Conservation (phyloP, 345 rosid species). For the Eutrema yunnanense region DNA sequence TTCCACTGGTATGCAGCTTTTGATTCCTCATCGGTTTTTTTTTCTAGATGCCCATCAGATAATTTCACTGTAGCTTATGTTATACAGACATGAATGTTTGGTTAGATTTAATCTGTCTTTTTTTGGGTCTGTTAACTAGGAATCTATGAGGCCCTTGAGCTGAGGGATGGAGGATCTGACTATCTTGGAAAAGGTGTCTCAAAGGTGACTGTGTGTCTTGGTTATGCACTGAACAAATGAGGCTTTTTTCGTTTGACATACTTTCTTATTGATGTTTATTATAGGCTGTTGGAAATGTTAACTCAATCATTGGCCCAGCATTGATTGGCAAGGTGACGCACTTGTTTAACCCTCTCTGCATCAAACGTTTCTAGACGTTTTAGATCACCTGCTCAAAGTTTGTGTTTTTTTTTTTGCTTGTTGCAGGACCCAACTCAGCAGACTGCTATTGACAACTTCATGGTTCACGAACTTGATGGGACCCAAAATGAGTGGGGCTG, state of each 20-base stretch:
- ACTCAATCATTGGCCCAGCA: constrained; percentile 74
- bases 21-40: not conserved
- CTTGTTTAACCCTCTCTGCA: not conserved
- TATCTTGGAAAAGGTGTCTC: constrained; percentile 93
- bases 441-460: constrained; percentile 68
- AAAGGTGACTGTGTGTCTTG: constrained; percentile 39
- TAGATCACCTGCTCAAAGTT: not conserved
- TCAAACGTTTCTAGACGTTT: not conserved
- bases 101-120: not conserved
- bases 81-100: not conserved
- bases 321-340: constrained; percentile 74
- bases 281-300: constrained; percentile 81
- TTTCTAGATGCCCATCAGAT: not conserved
- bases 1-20: constrained; percentile 60
- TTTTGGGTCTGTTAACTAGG: constrained; percentile 24
- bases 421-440: constrained; percentile 87
- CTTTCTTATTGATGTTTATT: not conserved
- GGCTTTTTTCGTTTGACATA: not conserved
- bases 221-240: not conserved
- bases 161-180: constrained; percentile 93
- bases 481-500: constrained; percentile 98
- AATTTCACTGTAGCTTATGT: not conserved
- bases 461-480: constrained; percentile 94
- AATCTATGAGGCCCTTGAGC: constrained; percentile 82
- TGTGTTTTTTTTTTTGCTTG: not conserved